phyloP scores from a whole-genome alignment of 108 stramenopile species.

The Cyclostephanos tholiformis region DNA sequence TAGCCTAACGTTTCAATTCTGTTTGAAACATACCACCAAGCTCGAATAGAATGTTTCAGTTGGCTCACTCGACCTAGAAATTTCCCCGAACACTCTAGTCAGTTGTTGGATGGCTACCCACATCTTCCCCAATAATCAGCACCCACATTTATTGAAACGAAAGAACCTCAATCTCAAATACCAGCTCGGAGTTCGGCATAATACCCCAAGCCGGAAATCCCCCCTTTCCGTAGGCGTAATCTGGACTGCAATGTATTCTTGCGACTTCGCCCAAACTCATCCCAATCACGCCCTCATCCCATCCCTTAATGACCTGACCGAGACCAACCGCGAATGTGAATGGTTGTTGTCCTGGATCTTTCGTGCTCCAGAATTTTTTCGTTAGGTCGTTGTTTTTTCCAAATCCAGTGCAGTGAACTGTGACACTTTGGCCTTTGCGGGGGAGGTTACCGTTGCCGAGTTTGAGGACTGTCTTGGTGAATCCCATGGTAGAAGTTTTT shows the following conservation, averaged over 20 bases:
- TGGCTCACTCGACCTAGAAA: too few species aligned
- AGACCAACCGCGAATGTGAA: slow-evolving; percentile 84
- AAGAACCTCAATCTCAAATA: slow-evolving; percentile 91
- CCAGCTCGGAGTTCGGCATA: slow-evolving; percentile 80
- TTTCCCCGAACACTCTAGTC: too few species aligned
- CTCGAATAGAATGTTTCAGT: too few species aligned
- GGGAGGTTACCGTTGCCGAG: slow-evolving; percentile 72
- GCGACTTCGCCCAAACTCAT: slow-evolving; percentile 87
- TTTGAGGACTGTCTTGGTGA: slow-evolving; percentile 73
- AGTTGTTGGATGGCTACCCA: too few species aligned
- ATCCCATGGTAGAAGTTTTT: slow-evolving; percentile 63
- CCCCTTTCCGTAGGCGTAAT: slow-evolving; percentile 89
- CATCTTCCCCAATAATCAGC: too few species aligned
- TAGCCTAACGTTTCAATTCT: too few species aligned
- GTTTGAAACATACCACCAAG: too few species aligned
- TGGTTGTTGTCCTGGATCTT: slow-evolving; percentile 91
- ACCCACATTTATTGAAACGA: slow-evolving; percentile 8
- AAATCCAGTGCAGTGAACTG: slow-evolving; percentile 93
- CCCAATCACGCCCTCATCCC: slow-evolving; percentile 87
- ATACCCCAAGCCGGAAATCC: slow-evolving; percentile 92
- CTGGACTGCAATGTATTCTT: slow-evolving; percentile 86
- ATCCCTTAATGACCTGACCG: slow-evolving; percentile 72
- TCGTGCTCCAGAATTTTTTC: slow-evolving; percentile 92
- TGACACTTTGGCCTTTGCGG: slow-evolving; percentile 74
- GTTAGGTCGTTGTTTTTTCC: slow-evolving; percentile 86